phyloP scores from a whole-genome alignment of 495 filamentous ascomycete species.

The Aspergillus bertholletiae region DNA sequence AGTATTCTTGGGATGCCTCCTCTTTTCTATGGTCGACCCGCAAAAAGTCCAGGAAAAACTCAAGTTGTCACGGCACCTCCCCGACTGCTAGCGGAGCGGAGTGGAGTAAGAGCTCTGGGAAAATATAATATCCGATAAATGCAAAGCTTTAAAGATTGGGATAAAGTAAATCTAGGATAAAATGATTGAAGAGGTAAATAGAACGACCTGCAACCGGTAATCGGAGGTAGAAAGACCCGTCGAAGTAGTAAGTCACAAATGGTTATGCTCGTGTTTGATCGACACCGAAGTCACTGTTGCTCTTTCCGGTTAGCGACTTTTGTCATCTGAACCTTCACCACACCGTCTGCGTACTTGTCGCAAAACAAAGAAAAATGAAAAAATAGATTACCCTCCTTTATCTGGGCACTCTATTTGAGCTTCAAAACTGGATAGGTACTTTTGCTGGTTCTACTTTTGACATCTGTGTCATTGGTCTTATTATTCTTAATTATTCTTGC shows the following conservation, averaged over 20 bases:
- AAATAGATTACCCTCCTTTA: too few species aligned
- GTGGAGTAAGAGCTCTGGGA: slow-evolving; percentile 12
- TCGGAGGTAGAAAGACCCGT: slow-evolving; percentile 7
- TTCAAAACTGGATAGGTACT: too few species aligned
- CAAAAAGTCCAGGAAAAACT: slow-evolving; percentile 9
- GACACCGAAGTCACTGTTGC: slow-evolving; percentile 22
- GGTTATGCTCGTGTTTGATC: slow-evolving; percentile 21
- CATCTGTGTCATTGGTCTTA: too few species aligned
- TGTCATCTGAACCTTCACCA: slow-evolving; percentile 17
- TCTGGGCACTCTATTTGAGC: too few species aligned
- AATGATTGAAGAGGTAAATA: neutral
- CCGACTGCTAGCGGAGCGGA: slow-evolving; percentile 9
- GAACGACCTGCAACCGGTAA: slow-evolving; percentile 7
- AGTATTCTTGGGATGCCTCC: slow-evolving; percentile 1
- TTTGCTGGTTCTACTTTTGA: too few species aligned
- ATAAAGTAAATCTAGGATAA: slow-evolving; percentile 3
- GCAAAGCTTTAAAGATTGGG: neutral
- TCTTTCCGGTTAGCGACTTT: slow-evolving; percentile 36
- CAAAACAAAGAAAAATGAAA: too few species aligned
- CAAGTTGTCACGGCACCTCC: slow-evolving; percentile 14
- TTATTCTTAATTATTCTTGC: too few species aligned
- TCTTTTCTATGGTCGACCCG: neutral
- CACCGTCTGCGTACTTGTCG: too few species aligned
- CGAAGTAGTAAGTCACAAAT: slow-evolving; percentile 12
- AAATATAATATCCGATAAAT: slow-evolving; percentile 12